A percentile compares a stretch with the other conserved stretches of the same genome.
Evolutionary conservation across 345 rosid genomes (phyloP).

Genomic region (Gossypium thurberi): DNA sequence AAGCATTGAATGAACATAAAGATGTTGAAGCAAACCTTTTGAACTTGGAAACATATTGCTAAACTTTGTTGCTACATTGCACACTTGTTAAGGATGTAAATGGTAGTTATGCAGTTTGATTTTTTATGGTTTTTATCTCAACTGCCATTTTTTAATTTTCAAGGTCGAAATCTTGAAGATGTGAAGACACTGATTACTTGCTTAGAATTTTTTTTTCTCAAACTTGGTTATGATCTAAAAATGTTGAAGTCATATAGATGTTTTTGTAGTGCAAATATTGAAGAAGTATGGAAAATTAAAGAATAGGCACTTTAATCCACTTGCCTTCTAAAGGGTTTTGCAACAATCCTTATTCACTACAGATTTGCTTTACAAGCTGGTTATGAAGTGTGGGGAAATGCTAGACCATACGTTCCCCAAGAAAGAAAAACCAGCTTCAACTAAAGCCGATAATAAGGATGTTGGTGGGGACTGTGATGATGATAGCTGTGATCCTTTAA

Average conservation of each 20-base stretch:
- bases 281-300: too few relatives aligned
- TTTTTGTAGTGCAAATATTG: too few relatives aligned
- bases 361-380: background rate
- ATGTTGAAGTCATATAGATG: too few relatives aligned
- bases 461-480: background rate
- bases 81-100: constrained; percentile 24
- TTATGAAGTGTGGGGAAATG: background rate
- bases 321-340: too few relatives aligned
- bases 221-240: too few relatives aligned
- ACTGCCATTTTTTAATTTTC: too few relatives aligned
- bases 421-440: background rate
- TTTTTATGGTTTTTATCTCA: too few relatives aligned
- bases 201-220: too few relatives aligned
- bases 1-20: constrained; percentile 74
- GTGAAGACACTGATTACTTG: too few relatives aligned
- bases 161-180: too few relatives aligned
- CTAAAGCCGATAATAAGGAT: background rate
- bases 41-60: constrained; percentile 37
- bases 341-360: background rate
- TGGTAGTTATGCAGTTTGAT: too few relatives aligned
- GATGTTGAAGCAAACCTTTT: constrained; percentile 62
- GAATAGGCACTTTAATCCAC: too few relatives aligned
- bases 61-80: constrained; percentile 45
- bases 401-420: background rate
- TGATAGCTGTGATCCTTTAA: background rate